Percentiles rank a stretch among this genome's conserved stretches.
phyloP scores from a whole-genome alignment of 441 rosid species.

The Jatropha multifida region DNA sequence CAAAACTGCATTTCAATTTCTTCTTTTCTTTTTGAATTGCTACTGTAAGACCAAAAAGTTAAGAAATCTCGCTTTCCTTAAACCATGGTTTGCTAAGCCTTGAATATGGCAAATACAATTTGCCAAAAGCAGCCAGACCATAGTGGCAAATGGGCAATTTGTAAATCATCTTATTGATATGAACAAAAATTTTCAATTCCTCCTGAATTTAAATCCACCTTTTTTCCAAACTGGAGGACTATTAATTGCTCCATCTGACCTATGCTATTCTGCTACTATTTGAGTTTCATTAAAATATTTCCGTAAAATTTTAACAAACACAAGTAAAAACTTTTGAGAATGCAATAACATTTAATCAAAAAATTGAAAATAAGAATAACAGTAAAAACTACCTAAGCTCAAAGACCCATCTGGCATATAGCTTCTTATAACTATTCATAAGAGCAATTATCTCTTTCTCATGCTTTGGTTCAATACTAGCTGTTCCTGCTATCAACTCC shows the following conservation, averaged over 20 bases:
- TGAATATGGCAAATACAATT: no score
- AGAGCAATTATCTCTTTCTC: conserved; percentile 55
- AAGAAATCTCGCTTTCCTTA: no score
- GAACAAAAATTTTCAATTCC: neutral
- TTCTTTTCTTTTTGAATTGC: no score
- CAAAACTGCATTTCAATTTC: no score
- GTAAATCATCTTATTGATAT: neutral
- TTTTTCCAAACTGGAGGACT: neutral
- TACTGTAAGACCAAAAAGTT: no score
- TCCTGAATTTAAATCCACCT: neutral
- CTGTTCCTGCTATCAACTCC: conserved; percentile 69
- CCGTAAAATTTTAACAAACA: neutral
- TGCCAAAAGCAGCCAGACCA: no score
- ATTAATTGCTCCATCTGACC: neutral
- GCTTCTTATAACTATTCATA: conserved; percentile 56
- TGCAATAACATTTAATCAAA: neutral
- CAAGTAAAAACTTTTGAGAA: neutral
- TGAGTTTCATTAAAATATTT: no score
- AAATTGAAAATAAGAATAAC: neutral
- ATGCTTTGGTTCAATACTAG: conserved; percentile 61
- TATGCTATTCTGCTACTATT: neutral
- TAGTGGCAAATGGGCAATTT: no score
- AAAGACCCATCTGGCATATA: conserved; percentile 71
- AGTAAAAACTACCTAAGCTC: conserved; percentile 52
- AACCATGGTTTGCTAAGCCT: no score